A percentile compares a stretch with the other conserved stretches of the same genome.
Conservation (phyloP, 192 early-diverging fungal genomes). For the Podila clonocystis region DNA sequence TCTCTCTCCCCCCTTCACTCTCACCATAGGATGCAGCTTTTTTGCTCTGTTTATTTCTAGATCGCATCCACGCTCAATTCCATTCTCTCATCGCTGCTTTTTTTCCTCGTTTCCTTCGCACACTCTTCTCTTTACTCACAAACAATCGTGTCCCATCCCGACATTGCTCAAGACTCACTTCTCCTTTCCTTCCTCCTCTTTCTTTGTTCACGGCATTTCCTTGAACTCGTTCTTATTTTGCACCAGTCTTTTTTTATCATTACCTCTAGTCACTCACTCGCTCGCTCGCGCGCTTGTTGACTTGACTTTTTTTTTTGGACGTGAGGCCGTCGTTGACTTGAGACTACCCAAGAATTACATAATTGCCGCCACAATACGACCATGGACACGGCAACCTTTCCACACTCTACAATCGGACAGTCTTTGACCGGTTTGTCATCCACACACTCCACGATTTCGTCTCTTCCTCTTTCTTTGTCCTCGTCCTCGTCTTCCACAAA, state of each 20-base stretch:
- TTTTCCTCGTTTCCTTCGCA: neutral
- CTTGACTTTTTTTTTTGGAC: no score
- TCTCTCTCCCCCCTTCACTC: neutral
- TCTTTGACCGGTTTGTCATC: conserved; percentile 2
- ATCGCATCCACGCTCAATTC: neutral
- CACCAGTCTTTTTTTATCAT: conserved; percentile 4
- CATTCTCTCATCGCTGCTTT: neutral
- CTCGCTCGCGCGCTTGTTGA: no score
- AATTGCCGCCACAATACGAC: neutral
- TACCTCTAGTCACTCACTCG: neutral
- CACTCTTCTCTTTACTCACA: neutral
- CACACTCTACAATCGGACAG: neutral
- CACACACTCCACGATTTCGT: neutral
- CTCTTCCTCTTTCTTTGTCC: conserved; percentile 1
- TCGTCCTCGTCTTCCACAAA: neutral
- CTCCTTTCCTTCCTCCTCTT: conserved; percentile 1
- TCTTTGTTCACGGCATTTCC: neutral
- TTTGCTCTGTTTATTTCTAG: no score
- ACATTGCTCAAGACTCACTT: neutral
- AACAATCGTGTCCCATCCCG: neutral
- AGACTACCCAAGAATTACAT: no score
- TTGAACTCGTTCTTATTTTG: neutral
- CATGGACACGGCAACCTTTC: conserved; percentile 5
- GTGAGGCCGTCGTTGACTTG: no score
- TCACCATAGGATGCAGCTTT: no score